Evolutionary conservation across 1,139 yeast genomes (phyloP).

Genomic region (Kodamaea arcana): DNA sequence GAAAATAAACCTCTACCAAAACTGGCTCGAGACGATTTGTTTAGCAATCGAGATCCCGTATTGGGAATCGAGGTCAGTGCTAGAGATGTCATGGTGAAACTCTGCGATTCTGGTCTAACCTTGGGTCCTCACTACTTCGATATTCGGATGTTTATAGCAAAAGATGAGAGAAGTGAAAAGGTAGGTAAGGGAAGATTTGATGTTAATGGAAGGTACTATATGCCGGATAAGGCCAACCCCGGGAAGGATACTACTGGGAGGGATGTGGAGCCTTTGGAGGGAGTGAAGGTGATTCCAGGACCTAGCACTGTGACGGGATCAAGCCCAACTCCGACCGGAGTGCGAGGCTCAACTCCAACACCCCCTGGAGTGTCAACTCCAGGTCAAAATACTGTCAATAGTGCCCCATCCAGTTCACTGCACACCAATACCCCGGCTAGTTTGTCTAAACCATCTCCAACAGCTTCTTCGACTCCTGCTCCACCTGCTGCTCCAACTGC

Average conservation of each 20-base stretch:
- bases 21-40: conserved; percentile 21
- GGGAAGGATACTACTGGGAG: no score
- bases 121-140: conserved; percentile 85
- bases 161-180: conserved; percentile 58
- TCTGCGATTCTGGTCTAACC: conserved; percentile 68
- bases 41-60: conserved; percentile 35
- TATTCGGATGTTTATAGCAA: conserved; percentile 71
- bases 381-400: background rate
- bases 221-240: background rate
- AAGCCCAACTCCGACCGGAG: background rate
- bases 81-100: conserved; percentile 83
- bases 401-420: background rate
- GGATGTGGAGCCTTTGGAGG: no score
- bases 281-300: background rate
- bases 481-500: background rate
- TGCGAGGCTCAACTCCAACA: background rate
- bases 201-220: conserved; percentile 2
- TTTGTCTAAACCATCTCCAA: background rate
- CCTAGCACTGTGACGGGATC: background rate
- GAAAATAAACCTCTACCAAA: conserved; percentile 28
- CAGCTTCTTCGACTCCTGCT: background rate
- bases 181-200: conserved; percentile 20
- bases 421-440: background rate
- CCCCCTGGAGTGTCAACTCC: background rate
- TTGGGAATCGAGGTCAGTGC: conserved; percentile 50